Percentiles rank a stretch among this genome's conserved stretches.
Evolutionary conservation across 1,139 yeast genomes (phyloP).

Genomic region (Geotrichum australiense): DNA sequence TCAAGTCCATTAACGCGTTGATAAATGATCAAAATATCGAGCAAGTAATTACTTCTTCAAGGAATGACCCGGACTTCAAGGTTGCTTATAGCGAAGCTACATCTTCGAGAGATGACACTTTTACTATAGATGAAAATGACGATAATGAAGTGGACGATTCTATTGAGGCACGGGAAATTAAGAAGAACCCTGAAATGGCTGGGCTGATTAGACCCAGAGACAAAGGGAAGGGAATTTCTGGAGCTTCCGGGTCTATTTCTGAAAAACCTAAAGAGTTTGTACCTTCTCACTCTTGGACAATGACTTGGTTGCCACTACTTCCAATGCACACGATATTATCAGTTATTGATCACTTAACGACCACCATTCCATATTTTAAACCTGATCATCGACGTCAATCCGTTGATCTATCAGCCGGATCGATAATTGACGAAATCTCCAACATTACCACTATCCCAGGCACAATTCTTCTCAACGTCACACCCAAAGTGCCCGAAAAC

Average conservation of each 20-base stretch:
- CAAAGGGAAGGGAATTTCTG: constrained; percentile 16
- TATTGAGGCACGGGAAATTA: constrained; percentile 14
- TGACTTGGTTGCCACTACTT: constrained; percentile 19
- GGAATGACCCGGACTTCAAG: constrained; percentile 8
- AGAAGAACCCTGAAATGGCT: constrained; percentile 11
- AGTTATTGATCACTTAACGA: constrained; percentile 11
- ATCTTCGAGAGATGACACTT: constrained; percentile 7
- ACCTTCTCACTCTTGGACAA: constrained; percentile 14
- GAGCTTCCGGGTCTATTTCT: background rate
- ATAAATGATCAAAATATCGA: constrained; percentile 22
- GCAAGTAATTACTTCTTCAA: constrained; percentile 14
- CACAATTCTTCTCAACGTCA: constrained; percentile 15
- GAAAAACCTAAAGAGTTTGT: constrained; percentile 6
- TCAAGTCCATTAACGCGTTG: constrained; percentile 20
- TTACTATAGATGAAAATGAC: constrained; percentile 18
- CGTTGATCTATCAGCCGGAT: constrained; percentile 23
- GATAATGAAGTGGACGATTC: constrained; percentile 2
- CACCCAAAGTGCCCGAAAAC: background rate
- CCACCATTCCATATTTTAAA: constrained; percentile 15
- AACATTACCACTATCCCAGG: constrained; percentile 21
- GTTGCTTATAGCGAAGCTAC: constrained; percentile 1
- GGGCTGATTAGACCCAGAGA: constrained; percentile 2
- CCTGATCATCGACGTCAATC: constrained; percentile 11
- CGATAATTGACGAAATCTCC: constrained; percentile 25
- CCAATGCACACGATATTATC: constrained; percentile 19